These are phyloP conservation scores for Trichocomaceae sp. DNA, from an alignment of 2,329 filamentous ascomycete species.

Conservation along the genomic window DNA sequence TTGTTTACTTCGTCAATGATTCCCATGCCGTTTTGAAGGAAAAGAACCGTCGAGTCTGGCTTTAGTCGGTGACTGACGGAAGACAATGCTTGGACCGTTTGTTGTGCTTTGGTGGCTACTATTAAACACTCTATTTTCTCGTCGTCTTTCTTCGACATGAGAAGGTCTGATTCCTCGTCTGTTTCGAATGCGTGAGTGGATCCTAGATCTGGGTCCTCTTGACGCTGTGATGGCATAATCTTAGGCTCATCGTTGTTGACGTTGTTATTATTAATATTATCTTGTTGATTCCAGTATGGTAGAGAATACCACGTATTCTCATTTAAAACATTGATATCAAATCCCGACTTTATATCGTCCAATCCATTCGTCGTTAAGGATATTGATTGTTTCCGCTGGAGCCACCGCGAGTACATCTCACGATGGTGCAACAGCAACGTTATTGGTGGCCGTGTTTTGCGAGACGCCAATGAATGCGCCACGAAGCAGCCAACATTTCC, in stretches of 20 bases:
- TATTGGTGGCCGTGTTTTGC: conserved; percentile 60
- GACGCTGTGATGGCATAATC: neutral
- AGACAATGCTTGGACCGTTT: conserved; percentile 60
- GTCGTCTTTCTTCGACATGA: conserved; percentile 24
- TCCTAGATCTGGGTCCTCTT: neutral
- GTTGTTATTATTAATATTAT: conserved; percentile 11
- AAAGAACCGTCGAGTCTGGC: conserved; percentile 62
- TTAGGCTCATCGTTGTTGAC: conserved; percentile 9
- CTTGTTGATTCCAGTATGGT: conserved; percentile 19
- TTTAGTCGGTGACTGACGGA: conserved; percentile 62
- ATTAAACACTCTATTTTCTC: conserved; percentile 66
- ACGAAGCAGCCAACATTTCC: conserved; percentile 77
- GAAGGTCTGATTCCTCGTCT: conserved; percentile 9
- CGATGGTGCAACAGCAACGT: conserved; percentile 68
- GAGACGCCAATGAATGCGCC: conserved; percentile 62
- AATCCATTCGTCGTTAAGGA: conserved; percentile 34
- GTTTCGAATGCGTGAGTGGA: neutral
- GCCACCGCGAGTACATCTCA: conserved; percentile 30
- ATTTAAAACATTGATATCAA: conserved; percentile 37
- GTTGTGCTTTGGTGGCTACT: conserved; percentile 66
- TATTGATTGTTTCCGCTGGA: conserved; percentile 26
- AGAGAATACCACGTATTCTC: conserved; percentile 28
- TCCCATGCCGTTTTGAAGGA: conserved; percentile 78
- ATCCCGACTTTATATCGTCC: conserved; percentile 38
- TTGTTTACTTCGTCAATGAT: conserved; percentile 70